Percentiles rank a stretch among this genome's conserved stretches.
phyloP scores from a whole-genome alignment of 768 basidiomycete species.

The Russula sp. region DNA sequence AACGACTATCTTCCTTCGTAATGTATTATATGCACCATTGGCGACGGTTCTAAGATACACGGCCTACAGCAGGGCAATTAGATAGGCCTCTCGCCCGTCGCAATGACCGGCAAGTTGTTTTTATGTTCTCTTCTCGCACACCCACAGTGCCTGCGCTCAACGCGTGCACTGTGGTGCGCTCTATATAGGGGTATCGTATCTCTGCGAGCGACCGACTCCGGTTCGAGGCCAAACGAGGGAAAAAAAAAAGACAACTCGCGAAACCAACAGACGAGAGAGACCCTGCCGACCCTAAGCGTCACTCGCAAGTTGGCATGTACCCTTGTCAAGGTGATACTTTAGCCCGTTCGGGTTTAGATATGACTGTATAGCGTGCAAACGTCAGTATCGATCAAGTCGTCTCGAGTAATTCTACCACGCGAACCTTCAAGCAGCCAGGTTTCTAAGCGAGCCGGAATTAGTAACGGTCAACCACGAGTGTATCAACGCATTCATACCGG shows the following conservation, averaged over 20 bases:
- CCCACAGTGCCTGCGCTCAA: conserved; percentile 13
- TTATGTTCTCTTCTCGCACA: not conserved
- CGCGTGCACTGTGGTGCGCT: conserved; percentile 3
- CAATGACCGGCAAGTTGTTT: conserved; percentile 5
- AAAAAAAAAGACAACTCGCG: not conserved
- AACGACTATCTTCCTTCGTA: not conserved
- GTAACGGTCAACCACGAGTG: not conserved
- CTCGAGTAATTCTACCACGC: conserved; percentile 19
- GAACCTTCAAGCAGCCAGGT: conserved; percentile 49
- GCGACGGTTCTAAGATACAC: conserved; percentile 17
- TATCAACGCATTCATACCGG: conserved; percentile 15
- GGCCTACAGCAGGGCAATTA: conserved; percentile 19
- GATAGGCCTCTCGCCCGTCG: conserved; percentile 6
- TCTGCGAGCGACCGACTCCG: conserved; percentile 2
- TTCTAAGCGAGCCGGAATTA: conserved; percentile 23
- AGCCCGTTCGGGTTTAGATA: conserved; percentile 65
- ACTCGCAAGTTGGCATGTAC: conserved; percentile 46
- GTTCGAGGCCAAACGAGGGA: not conserved
- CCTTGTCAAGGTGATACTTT: conserved; percentile 63
- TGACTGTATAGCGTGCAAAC: conserved; percentile 31
- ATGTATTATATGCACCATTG: conserved; percentile 19
- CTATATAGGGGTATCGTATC: conserved; percentile 20
- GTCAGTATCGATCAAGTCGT: conserved; percentile 10
- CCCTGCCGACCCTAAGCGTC: not conserved
- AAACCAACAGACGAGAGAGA: not conserved